Percentiles rank a stretch among this genome's conserved stretches.
These are phyloP conservation scores for Urostyla sp. DNA, from an alignment of 73 alveolate species.

Conservation along the genomic window DNA sequence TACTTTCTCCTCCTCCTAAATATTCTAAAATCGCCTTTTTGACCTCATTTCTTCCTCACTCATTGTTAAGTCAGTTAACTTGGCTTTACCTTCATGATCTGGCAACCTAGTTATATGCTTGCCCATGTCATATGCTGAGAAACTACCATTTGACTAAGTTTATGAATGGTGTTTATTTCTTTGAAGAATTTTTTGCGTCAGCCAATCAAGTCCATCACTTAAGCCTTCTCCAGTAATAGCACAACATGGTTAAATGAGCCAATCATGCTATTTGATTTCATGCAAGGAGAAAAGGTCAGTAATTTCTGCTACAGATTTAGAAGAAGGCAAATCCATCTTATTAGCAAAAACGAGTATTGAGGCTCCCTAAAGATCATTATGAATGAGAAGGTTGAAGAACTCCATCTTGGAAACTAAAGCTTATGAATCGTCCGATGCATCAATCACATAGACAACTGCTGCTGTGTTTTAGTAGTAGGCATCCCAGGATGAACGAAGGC, in stretches of 20 bases:
- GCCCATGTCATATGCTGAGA: background rate
- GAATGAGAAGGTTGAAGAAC: conserved; percentile 75
- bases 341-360: conserved; percentile 80
- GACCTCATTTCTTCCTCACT: background rate
- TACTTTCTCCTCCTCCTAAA: no score
- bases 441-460: conserved; percentile 93
- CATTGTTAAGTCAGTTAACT: conserved; percentile 25
- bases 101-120: conserved; percentile 2
- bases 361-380: conserved; percentile 76
- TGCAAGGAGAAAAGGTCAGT: conserved; percentile 65
- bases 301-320: conserved; percentile 47
- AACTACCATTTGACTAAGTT: background rate
- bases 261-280: conserved; percentile 75
- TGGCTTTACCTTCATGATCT: conserved; percentile 28
- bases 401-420: conserved; percentile 82
- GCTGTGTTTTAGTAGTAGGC: conserved; percentile 83
- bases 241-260: conserved; percentile 89
- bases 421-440: conserved; percentile 78
- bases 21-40: no score
- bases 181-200: no score
- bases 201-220: conserved; percentile 94
- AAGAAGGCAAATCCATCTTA: conserved; percentile 72
- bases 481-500: conserved; percentile 88
- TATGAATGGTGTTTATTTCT: conserved; percentile 5
- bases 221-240: conserved; percentile 95